Evolutionary conservation across 768 basidiomycete species (phyloP).

Genomic region (Boletus fagicola): DNA sequence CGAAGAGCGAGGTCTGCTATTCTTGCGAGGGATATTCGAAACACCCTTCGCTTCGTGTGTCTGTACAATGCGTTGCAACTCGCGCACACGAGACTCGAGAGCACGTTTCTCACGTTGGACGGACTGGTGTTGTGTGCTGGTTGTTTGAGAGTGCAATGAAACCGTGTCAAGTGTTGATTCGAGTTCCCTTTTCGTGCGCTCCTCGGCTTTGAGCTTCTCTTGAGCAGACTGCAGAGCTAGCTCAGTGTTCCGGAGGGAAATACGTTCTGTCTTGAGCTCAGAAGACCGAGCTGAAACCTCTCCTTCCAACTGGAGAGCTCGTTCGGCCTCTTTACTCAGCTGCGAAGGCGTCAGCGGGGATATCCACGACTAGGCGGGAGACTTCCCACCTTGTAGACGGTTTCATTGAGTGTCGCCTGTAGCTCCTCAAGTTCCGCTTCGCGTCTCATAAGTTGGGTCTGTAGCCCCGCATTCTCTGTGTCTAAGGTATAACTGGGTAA

Average conservation of each 20-base stretch:
- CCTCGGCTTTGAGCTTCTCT: conserved; percentile 50
- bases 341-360: conserved; percentile 26
- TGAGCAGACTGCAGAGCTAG: conserved; percentile 46
- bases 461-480: conserved; percentile 36
- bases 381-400: conserved; percentile 35
- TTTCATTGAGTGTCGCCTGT: conserved; percentile 34
- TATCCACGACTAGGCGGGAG: neutral
- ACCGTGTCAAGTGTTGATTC: conserved; percentile 54
- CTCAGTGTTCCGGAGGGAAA: conserved; percentile 51
- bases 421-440: conserved; percentile 38
- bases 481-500: conserved; percentile 26
- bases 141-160: conserved; percentile 51
- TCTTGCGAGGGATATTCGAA: conserved; percentile 35
- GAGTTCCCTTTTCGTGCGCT: conserved; percentile 51
- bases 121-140: conserved; percentile 41
- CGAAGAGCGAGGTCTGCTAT: conserved; percentile 54
- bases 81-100: conserved; percentile 56
- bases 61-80: conserved; percentile 49
- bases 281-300: conserved; percentile 49
- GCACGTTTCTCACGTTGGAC: conserved; percentile 56
- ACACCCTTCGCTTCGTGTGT: conserved; percentile 33
- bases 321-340: conserved; percentile 58
- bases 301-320: conserved; percentile 53
- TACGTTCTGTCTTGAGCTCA: conserved; percentile 55
- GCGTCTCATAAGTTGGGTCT: conserved; percentile 35